Evolutionary conservation across 2,329 filamentous ascomycete genomes (phyloP).

Genomic region (Cladophialophora chaetospira): DNA sequence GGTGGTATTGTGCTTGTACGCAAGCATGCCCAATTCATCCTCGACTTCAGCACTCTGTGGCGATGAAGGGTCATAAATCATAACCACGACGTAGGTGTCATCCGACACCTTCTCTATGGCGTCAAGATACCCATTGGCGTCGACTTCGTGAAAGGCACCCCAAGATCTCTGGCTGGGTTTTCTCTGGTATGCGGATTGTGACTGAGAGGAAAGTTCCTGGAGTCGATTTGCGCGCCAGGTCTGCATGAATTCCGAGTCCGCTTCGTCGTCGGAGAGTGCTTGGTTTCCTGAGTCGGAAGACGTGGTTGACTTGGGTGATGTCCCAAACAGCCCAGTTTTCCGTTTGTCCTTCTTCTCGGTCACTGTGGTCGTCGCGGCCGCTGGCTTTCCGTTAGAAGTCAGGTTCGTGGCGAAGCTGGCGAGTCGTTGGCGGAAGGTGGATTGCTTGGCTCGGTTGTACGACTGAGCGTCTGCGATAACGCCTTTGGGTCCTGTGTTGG

Average conservation of each 20-base stretch:
- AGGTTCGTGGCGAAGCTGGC: conserved; percentile 25
- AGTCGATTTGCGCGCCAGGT: conserved; percentile 82
- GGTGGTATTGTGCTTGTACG: conserved; percentile 67
- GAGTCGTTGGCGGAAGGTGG: conserved; percentile 49
- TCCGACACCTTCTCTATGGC: conserved; percentile 85
- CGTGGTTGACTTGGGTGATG: conserved; percentile 23
- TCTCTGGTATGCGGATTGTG: conserved; percentile 46
- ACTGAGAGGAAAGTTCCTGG: conserved; percentile 70
- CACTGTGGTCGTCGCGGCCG: not conserved
- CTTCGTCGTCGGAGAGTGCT: conserved; percentile 35
- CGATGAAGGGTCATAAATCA: conserved; percentile 87
- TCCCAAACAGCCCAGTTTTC: conserved; percentile 22
- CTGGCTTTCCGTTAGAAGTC: conserved; percentile 15
- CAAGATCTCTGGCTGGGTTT: conserved; percentile 70
- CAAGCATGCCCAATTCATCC: conserved; percentile 72
- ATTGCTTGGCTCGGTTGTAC: conserved; percentile 51
- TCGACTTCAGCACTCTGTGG: conserved; percentile 78
- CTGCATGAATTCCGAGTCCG: conserved; percentile 61
- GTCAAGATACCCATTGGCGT: conserved; percentile 91
- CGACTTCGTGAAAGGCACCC: conserved; percentile 78
- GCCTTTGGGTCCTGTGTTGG: conserved; percentile 55
- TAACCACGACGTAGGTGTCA: conserved; percentile 85
- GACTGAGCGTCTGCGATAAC: conserved; percentile 55
- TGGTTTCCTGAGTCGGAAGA: conserved; percentile 33
- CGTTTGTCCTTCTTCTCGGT: conserved; percentile 33